Evolutionary conservation across 768 basidiomycete genomes (phyloP), one percentile per base, ranked within the genome.

Genomic region (Pholiota conissans): DNA sequence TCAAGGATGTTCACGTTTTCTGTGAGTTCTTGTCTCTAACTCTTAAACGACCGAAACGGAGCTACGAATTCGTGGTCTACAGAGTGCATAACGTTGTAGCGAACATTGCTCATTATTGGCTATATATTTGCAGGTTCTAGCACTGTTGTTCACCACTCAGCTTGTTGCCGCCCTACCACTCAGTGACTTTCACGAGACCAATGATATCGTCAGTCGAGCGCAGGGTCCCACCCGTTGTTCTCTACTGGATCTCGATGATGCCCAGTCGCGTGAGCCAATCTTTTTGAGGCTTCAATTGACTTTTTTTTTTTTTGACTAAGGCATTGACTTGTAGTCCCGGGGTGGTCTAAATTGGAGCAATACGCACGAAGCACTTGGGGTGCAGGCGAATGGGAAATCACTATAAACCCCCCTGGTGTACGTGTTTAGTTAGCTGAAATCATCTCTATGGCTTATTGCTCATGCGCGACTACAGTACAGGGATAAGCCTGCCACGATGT

Each of bases 401-500:
- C 56, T 26, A 65, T 69, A 35, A 69, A 69, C 30, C 68, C 68
- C 28, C 26, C 63, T 40, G 65, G 66, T 20, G 68, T 69, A 49
- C 45, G 68, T 60, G 8, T 24, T 35, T 37, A 7, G 13, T 24
- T 16, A n/a, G 7, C 11, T 11, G 20, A 14, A 34, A 34, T 20
- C 14, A 28, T 26, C n/a, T 16, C 9, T 29, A 34, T 24, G 32
- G 42, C 45, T 55, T n/a, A n/a, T n/a, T 32, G 30, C 59, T 3
- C 32, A n/a, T 47, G 34, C 49, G 27, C 29, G 32, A 14, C 16
- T 47, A 18, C 20, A 69, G 68, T 69, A 69, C 52, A 65, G 62
- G 32, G 68, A 69, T 54, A 67, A 66, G 48, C 65, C 59, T 42
- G 68, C 66, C 9, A 64, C 66, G 4, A 66, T 69, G 52, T 69